A percentile compares a stretch with the other conserved stretches of the same genome.
Conservation (phyloP, 257 asterid species). For the Solanum sejunctum region DNA sequence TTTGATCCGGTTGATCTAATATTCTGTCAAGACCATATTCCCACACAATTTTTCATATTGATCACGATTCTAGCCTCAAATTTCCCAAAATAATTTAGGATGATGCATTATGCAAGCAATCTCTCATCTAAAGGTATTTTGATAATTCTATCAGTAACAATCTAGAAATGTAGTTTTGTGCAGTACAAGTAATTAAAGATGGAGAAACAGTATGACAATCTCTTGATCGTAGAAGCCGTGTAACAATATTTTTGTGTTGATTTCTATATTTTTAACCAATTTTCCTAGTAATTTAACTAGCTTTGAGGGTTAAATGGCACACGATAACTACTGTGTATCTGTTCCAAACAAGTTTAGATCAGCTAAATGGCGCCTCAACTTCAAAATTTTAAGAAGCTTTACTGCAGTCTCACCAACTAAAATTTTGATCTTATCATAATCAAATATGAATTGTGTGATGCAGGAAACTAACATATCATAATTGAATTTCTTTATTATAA, state of each 20-base stretch:
- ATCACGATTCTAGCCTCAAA: rapidly evolving
- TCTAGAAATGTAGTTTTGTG: neutral
- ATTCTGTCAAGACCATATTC: too few relatives aligned
- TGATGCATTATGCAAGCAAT: too few relatives aligned
- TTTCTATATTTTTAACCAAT: neutral
- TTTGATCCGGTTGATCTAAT: too few relatives aligned
- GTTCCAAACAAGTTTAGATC: neutral
- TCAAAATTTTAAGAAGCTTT: neutral
- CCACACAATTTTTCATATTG: too few relatives aligned
- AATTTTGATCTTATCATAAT: neutral
- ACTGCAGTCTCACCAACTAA: neutral
- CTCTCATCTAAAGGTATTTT: too few relatives aligned
- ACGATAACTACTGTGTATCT: neutral
- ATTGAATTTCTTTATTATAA: neutral
- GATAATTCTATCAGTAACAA: neutral
- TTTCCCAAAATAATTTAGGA: too few relatives aligned
- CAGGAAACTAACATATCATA: neutral
- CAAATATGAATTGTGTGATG: neutral
- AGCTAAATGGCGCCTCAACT: neutral
- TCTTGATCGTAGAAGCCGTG: neutral
- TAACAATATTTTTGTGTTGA: neutral
- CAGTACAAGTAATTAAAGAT: conserved; percentile 5
- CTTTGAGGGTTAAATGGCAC: neutral
- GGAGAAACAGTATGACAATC: neutral
- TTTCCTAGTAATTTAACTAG: neutral